phyloP scores from a whole-genome alignment of 495 filamentous ascomycete genomes.

The Aspergillus baeticus region DNA sequence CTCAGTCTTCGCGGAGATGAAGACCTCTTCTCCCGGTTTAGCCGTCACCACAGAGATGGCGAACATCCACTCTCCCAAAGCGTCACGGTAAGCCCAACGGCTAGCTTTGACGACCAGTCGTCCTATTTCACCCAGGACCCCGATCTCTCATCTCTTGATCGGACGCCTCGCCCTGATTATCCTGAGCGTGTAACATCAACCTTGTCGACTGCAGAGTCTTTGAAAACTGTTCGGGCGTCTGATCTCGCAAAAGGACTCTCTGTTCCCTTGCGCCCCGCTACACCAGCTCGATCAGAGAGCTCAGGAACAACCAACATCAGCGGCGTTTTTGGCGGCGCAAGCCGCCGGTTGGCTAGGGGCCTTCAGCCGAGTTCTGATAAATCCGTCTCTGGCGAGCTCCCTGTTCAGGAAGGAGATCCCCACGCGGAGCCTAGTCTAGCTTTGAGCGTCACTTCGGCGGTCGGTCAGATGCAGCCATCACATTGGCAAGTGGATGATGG shows the following conservation, averaged over 20 bases:
- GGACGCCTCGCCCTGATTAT: slow-evolving; percentile 41
- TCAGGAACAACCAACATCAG: slow-evolving; percentile 49
- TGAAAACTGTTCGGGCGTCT: slow-evolving; percentile 56
- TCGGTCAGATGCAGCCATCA: slow-evolving; percentile 58
- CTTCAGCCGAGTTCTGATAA: slow-evolving; percentile 47
- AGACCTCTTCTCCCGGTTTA: slow-evolving; percentile 33
- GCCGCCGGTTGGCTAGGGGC: slow-evolving; percentile 49
- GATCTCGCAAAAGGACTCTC: slow-evolving; percentile 23
- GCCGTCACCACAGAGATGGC: slow-evolving; percentile 45
- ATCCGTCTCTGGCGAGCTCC: slow-evolving; percentile 56
- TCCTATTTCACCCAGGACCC: slow-evolving; percentile 42
- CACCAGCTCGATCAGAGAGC: slow-evolving; percentile 48
- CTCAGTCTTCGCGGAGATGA: slow-evolving; percentile 74
- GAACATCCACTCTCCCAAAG: slow-evolving; percentile 86
- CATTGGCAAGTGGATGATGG: slow-evolving; percentile 41
- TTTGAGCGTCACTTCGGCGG: slow-evolving; percentile 59
- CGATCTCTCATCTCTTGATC: slow-evolving; percentile 35
- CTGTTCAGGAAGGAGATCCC: slow-evolving; percentile 56
- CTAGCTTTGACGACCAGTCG: slow-evolving; percentile 30
- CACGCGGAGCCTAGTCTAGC: slow-evolving; percentile 64
- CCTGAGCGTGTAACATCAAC: slow-evolving; percentile 54
- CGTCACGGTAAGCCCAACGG: slow-evolving; percentile 69
- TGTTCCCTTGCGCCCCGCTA: slow-evolving; percentile 37
- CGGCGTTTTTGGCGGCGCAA: slow-evolving; percentile 57
- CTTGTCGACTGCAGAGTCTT: slow-evolving; percentile 62